phyloP scores from a whole-genome alignment of 306 rosid species.

The Abrus precatorius region DNA sequence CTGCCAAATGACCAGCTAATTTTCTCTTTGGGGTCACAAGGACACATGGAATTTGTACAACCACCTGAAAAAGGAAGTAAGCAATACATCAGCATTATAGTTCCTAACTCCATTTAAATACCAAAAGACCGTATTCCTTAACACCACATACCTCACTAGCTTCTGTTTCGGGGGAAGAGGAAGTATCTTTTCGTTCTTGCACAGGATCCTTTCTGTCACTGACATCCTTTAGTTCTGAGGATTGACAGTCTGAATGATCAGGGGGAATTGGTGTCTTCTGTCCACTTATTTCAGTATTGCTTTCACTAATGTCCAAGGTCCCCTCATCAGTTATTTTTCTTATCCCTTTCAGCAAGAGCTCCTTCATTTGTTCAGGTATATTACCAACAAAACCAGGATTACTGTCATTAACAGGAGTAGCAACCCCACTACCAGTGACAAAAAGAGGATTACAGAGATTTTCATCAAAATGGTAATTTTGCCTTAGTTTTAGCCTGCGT shows the following conservation, averaged over 20 bases:
- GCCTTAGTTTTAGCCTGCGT: conserved; percentile 85
- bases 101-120: conserved; percentile 27
- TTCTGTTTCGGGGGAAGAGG: conserved; percentile 74
- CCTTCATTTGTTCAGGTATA: conserved; percentile 96
- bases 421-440: conserved; percentile 54
- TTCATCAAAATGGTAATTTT: conserved; percentile 94
- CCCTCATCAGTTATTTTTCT: conserved; percentile 90
- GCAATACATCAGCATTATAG: conserved; percentile 32
- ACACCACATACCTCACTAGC: conserved; percentile 74
- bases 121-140: conserved; percentile 41
- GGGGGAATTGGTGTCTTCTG: conserved; percentile 54
- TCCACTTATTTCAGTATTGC: conserved; percentile 66
- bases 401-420: conserved; percentile 65
- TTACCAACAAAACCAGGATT: conserved; percentile 76
- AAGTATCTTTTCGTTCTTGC: conserved; percentile 72
- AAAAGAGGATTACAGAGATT: conserved; percentile 78
- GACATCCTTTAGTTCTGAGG: conserved; percentile 69
- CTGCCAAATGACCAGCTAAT: conserved; percentile 91
- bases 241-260: conserved; percentile 68
- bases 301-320: conserved; percentile 66
- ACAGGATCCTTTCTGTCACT: conserved; percentile 68
- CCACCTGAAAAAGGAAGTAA: conserved; percentile 78
- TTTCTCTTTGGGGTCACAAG: conserved; percentile 91
- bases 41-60: conserved; percentile 81
- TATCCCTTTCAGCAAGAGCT: conserved; percentile 85